These are phyloP conservation scores for Friedmanniomyces endolithicus DNA, from an alignment of 495 filamentous ascomycete species.

Conservation along the genomic window DNA sequence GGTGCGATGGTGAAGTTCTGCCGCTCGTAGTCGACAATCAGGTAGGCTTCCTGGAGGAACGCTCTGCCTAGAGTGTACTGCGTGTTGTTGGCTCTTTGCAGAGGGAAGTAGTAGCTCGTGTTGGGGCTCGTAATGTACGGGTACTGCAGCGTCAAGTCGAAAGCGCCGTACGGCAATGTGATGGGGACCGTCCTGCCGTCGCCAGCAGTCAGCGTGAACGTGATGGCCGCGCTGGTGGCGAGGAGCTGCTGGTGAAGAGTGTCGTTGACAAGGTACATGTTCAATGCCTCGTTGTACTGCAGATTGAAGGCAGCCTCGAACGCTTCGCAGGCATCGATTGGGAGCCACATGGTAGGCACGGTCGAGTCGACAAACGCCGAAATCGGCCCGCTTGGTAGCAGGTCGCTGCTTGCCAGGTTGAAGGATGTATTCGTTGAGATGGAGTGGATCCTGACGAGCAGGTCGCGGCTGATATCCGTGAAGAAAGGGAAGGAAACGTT, in stretches of 20 bases:
- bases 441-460: slow-evolving; percentile 44
- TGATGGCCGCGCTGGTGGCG: slow-evolving; percentile 33
- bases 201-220: slow-evolving; percentile 44
- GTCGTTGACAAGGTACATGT: slow-evolving; percentile 31
- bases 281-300: slow-evolving; percentile 42
- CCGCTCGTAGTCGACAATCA: slow-evolving; percentile 54
- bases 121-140: slow-evolving; percentile 39
- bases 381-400: slow-evolving; percentile 20
- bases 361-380: slow-evolving; percentile 51
- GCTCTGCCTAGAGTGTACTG: slow-evolving; percentile 53
- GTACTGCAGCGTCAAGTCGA: slow-evolving; percentile 46
- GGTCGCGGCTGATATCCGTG: slow-evolving; percentile 36
- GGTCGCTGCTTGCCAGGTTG: slow-evolving; percentile 26
- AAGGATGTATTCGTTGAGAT: slow-evolving; percentile 34
- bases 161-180: slow-evolving; percentile 50
- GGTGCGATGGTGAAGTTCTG: slow-evolving; percentile 45
- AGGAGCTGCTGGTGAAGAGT: slow-evolving; percentile 20
- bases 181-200: slow-evolving; percentile 43
- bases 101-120: slow-evolving; percentile 48
- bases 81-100: slow-evolving; percentile 41
- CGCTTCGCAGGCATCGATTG: slow-evolving; percentile 43
- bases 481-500: slow-evolving; percentile 43
- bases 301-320: slow-evolving; percentile 51
- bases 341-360: slow-evolving; percentile 58
- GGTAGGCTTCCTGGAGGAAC: slow-evolving; percentile 60